Evolutionary conservation across 192 early-diverging fungal genomes (phyloP), one percentile per base, ranked within the genome.

Genomic region (Thamnidium elegans): DNA sequence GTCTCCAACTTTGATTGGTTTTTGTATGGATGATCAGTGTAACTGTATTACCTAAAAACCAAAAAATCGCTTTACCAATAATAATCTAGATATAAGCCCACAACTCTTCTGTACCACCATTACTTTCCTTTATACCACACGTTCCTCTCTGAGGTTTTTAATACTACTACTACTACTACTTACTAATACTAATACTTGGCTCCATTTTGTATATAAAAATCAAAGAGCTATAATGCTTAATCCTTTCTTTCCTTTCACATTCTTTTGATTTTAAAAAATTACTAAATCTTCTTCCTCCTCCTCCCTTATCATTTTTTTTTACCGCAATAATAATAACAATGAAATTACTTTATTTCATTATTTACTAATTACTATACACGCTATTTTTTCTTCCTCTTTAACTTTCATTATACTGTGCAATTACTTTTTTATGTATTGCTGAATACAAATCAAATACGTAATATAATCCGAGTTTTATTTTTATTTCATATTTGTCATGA

Each of bases 11-110:
- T 20, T 51, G 14, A 11, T 51, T 50, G 61, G 61, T 6, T 63
- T 51, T 21, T 63, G 61, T 50, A 63, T 51, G 48, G 61, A 50
- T 20, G 32, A 51, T 7, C 61, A 63, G 48, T 63, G 61, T 11
- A 63, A 36, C 34, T 63, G 61, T 32, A 31, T 63, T 51, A 19
- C 48, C 19, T 63, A 47, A 61, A 45, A 21, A 26, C 26, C 5
- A 32, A 50, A 50, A 9, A 19, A 3, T 19, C 30, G 3, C 46
- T 48, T 19, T 4, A 15, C 13, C 46, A 48, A 11, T 10, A 34
- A 8, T 5, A 31, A 54, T 13, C 13, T 30, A 13, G 26, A 26
- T 26, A 3, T 39, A 39, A 10, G 50, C 50, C n/a, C 19, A 10
- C 20, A 19, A 15, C 15, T 21, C 19, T 52, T 26, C 9, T 55